Conservation (phyloP, 1,139 yeast species). For the Zhuliangozyma blackwelliae region DNA sequence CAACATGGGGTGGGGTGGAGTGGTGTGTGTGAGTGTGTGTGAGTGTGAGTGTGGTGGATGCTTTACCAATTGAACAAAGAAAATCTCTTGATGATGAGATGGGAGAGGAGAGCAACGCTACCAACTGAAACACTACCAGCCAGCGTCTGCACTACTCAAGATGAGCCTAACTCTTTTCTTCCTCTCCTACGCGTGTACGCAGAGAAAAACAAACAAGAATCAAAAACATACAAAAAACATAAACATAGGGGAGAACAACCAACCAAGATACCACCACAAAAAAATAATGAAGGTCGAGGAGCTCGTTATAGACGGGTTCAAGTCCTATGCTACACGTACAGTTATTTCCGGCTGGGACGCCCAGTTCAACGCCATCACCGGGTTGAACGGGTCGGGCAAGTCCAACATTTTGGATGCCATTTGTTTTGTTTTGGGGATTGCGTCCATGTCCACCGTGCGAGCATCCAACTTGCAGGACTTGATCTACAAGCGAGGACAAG, state of each 20-base stretch:
- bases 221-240: not conserved
- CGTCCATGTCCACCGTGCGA: constrained; percentile 89
- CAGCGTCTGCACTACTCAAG: no score
- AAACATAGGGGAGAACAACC: not conserved
- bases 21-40: no score
- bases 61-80: no score
- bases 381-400: constrained; percentile 95
- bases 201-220: no score
- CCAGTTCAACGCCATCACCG: constrained; percentile 96
- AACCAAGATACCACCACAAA: not conserved
- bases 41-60: no score
- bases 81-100: no score
- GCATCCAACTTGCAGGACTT: constrained; percentile 92
- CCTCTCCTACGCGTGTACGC: not conserved
- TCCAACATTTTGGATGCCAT: constrained; percentile 94
- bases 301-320: constrained; percentile 93
- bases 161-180: no score
- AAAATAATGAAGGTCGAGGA: constrained; percentile 83
- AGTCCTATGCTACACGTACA: constrained; percentile 95
- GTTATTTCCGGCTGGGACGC: constrained; percentile 95
- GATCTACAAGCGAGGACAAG: constrained; percentile 95
- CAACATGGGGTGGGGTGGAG: no score
- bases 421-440: constrained; percentile 96
- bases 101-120: no score
- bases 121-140: no score